Evolutionary conservation across 2,329 filamentous ascomycete species (phyloP).

Genomic region (Claviceps purpurea): DNA sequence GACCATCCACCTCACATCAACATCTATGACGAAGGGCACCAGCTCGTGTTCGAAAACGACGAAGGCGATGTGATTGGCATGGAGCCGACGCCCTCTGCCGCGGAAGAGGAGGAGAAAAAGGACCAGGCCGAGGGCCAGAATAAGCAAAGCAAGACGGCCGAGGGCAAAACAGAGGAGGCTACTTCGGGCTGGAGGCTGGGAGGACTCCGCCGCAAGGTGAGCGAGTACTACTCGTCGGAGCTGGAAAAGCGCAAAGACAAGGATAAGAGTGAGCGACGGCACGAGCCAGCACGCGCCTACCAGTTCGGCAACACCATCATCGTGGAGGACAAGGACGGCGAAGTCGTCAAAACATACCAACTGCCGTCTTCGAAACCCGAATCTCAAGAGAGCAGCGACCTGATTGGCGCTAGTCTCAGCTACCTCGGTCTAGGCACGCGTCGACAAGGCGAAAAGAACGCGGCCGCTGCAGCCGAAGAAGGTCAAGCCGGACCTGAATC

Average conservation of each 20-base stretch:
- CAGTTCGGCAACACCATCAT: conserved; percentile 81
- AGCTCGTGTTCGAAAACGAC: conserved; percentile 71
- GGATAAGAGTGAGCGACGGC: conserved; percentile 43
- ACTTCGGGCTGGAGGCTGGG: conserved; percentile 19
- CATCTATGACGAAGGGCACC: conserved; percentile 66
- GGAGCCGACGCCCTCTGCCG: conserved; percentile 19
- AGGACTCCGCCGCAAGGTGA: conserved; percentile 36
- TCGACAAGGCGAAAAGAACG: conserved; percentile 26
- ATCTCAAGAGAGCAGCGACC: conserved; percentile 21
- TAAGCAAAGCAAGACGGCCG: neutral
- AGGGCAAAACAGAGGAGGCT: conserved; percentile 3
- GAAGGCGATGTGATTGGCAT: conserved; percentile 76
- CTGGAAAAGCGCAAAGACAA: conserved; percentile 49
- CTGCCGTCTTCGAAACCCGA: conserved; percentile 43
- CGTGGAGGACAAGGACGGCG: conserved; percentile 74
- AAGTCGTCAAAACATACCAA: conserved; percentile 76
- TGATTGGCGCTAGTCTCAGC: conserved; percentile 34
- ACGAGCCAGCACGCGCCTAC: conserved; percentile 68
- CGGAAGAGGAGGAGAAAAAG: neutral
- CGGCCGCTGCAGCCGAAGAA: conserved; percentile 16
- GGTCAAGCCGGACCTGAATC: conserved; percentile 19
- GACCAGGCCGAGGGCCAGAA: neutral
- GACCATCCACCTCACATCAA: conserved; percentile 33
- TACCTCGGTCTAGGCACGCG: conserved; percentile 39
- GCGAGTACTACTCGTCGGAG: conserved; percentile 44